Base-by-base conservation (phyloP, 1,284 basidiomycete genomes). In the Cerioporus squamosus region DNA sequence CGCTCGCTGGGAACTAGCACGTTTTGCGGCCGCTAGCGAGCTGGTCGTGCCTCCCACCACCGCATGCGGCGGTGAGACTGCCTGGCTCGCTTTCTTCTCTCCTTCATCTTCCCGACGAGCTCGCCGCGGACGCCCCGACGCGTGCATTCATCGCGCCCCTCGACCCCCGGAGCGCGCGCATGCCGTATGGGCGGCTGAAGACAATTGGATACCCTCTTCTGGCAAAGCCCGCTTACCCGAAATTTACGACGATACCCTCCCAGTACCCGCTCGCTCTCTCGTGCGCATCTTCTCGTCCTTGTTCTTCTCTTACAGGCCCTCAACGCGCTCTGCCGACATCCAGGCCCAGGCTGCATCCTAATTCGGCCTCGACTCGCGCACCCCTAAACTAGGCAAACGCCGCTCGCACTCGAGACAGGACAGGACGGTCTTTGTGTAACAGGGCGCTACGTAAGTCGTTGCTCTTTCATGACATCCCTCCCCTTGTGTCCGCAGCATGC, bases 181-280 rank as follows among this genome's bases (percentile, higher is more conserved):
- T 42, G 59, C 56, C 62, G 57, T 51, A 63, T 61, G 62, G 55
- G 62, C 60, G 59, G 62, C 46, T 52, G 26, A 46, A 47, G 52
- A 64, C 62, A 64, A 64, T 61, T 53, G 59, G 57, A 59, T 59
- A 59, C 62, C 62, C 60, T 43, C 48, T 57, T 64, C 57, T 51
- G 62, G 59, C 57, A 55, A 55, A 44, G 50, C 55, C 49, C 52
- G 52, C 52, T 57, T 64, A 38, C 53, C 57, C 57, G 57, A 59
- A 59, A 59, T 52, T 60, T 61, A 61, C 62, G 56, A 63, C 51
- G 59, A 64, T 61, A 61, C 62, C 59, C 62, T 42, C 57, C 49
- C 51, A 51, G 51, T 64, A 57, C 56, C 45, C 44, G 29, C 49
- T 33, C n/a, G 26, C 18, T 44, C 40, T 54, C 53, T 53, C 42